Conservation (phyloP, 225 moss, liverwort and hornwort genomes). For the Bryoerythrophyllum caledonicum region DNA sequence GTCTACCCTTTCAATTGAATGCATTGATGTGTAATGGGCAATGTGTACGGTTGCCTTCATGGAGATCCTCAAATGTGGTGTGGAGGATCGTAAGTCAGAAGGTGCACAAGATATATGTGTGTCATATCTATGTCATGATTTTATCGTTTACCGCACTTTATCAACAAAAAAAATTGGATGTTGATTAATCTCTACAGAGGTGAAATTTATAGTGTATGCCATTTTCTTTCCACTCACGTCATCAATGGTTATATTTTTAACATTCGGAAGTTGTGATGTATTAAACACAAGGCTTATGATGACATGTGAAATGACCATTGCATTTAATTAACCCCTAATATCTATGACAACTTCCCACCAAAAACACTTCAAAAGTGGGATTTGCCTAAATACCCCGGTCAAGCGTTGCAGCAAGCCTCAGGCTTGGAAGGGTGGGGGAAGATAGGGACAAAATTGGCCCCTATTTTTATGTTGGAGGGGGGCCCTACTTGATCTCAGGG, state of each 20-base stretch:
- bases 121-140: accelerated
- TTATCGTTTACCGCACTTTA: background rate
- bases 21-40: background rate
- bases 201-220: background rate
- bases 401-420: too few relatives aligned
- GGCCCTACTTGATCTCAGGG: too few relatives aligned
- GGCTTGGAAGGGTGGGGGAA: too few relatives aligned
- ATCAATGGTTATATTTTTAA: background rate
- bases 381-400: too few relatives aligned
- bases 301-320: background rate
- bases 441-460: too few relatives aligned
- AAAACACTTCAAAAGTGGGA: too few relatives aligned
- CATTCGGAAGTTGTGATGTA: background rate
- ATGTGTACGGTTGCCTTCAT: too few relatives aligned
- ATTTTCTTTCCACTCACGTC: too few relatives aligned
- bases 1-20: background rate
- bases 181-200: too few relatives aligned
- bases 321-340: background rate
- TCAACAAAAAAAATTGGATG: background rate
- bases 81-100: background rate
- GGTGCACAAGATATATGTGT: background rate
- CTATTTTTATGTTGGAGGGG: too few relatives aligned
- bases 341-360: too few relatives aligned
- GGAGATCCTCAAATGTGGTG: background rate
- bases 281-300: background rate